Evolutionary conservation across 176 grass and related monocot species (phyloP), one percentile per base, ranked within the genome.

Genomic region (Urochloa ruziziensis): DNA sequence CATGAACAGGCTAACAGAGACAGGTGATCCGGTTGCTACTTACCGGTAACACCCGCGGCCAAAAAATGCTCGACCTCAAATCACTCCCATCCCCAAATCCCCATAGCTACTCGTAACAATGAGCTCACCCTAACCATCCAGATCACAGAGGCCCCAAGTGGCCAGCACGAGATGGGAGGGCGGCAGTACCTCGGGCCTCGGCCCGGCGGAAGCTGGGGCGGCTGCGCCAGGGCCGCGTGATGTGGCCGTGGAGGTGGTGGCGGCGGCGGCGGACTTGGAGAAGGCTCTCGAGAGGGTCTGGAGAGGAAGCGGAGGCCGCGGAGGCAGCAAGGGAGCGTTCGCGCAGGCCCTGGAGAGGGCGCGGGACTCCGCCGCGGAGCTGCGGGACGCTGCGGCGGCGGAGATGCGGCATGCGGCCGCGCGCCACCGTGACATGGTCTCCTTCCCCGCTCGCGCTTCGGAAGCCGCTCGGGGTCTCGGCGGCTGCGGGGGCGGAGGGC

Each of bases 101-200:
- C 28, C 36, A 15, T 13, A 36, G 21, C 25, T 54, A 79, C 48
- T 58, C 46, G 48, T 11, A 48, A 58, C 10, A 76, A 2, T 19
- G 7, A 60, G 12, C 43, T 49, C 58, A 1, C 9, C 43, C 39
- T 39, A 51, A 59, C 56, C 60, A 56, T 35, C 32, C 51, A 86
- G 79, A 90, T 90, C 84, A 90, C 33, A 57, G 48, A 74, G 30
- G 6, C 10, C 47, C 19, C 30, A 53, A 74, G 71, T 14, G 47
- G 29, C 47, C 21, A 34, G 43, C 40, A 39, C 48, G 44, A 67
- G 62, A 81, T 73, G 82, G 28, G 24, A 30, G 66, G 24, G 39
- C 32, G 40, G 33, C 27, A 21, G 66, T 92, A 94, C 89, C 92
- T 92, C 84, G 28, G 89, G 80, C 74, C 85, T 89, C 52, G 74